Percentiles rank a stretch among this genome's conserved stretches.
Conservation (phyloP, 208 protist species). For the Acanthamoeba lenticulata region DNA sequence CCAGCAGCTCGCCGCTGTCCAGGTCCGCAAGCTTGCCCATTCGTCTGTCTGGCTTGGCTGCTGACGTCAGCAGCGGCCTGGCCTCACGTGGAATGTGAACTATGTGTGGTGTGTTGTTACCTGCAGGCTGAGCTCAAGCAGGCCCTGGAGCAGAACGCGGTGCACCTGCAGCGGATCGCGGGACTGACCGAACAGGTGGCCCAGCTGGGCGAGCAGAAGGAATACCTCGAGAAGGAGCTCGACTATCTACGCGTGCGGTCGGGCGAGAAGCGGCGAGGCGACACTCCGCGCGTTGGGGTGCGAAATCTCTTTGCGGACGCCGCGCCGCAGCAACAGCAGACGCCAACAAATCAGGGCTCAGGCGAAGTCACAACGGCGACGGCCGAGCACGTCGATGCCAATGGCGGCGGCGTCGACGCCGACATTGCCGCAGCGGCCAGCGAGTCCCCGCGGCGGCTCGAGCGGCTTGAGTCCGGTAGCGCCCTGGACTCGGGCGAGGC, state of each 20-base stretch:
- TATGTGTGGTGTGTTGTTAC: background rate
- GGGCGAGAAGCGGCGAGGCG: slow-evolving; percentile 7
- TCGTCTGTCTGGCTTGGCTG: no score
- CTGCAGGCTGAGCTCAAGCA: slow-evolving; percentile 6
- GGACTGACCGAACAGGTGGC: background rate
- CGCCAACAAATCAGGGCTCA: no score
- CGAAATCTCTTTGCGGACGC: no score
- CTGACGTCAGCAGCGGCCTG: no score
- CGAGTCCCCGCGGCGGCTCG: no score
- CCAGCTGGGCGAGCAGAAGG: slow-evolving; percentile 10
- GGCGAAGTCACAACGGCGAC: no score
- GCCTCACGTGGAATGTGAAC: background rate
- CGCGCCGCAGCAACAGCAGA: background rate
- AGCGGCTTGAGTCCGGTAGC: no score
- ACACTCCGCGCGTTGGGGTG: no score
- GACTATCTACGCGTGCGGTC: slow-evolving; percentile 10
- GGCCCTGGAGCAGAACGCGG: background rate
- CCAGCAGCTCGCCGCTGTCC: background rate
- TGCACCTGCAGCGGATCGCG: background rate
- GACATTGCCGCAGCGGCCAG: no score
- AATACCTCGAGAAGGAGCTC: slow-evolving; percentile 40
- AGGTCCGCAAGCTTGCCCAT: background rate
- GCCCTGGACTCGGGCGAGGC: no score
- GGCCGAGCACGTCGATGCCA: no score
- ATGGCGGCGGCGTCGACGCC: no score